Evolutionary conservation across 2,329 filamentous ascomycete species (phyloP).

Genomic region (Chalara sp.): DNA sequence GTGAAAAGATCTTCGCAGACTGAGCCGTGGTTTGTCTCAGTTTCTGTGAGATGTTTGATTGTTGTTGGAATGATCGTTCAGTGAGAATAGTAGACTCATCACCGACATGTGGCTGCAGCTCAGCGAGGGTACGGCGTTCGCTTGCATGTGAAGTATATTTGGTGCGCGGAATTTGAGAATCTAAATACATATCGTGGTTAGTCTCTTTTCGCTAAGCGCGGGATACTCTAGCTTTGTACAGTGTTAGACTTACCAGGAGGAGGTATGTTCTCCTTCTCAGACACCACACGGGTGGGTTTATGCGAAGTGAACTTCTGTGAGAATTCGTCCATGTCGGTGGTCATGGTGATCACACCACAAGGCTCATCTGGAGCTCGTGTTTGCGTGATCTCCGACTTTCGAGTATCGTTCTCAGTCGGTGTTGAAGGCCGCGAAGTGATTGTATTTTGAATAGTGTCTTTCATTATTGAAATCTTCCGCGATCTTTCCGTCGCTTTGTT

Average conservation of each 20-base stretch:
- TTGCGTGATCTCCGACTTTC: too few relatives aligned
- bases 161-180: not conserved
- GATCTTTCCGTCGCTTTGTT: too few relatives aligned
- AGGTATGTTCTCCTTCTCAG: constrained; percentile 16
- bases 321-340: too few relatives aligned
- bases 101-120: constrained; percentile 46
- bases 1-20: not conserved
- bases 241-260: constrained; percentile 7
- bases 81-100: constrained; percentile 40
- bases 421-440: constrained; percentile 32
- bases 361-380: too few relatives aligned
- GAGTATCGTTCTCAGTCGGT: constrained; percentile 5
- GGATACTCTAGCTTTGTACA: not conserved
- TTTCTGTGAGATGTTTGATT: not conserved
- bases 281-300: not conserved
- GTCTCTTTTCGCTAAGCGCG: too few relatives aligned
- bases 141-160: constrained; percentile 24
- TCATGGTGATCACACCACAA: too few relatives aligned
- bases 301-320: not conserved
- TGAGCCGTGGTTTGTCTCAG: not conserved
- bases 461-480: too few relatives aligned
- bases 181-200: too few relatives aligned
- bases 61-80: constrained; percentile 31
- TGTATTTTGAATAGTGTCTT: constrained; percentile 40
- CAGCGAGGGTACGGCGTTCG: constrained; percentile 43